Base-by-base conservation (phyloP, 768 basidiomycete genomes). In the Stropharia rugosoannulata region DNA sequence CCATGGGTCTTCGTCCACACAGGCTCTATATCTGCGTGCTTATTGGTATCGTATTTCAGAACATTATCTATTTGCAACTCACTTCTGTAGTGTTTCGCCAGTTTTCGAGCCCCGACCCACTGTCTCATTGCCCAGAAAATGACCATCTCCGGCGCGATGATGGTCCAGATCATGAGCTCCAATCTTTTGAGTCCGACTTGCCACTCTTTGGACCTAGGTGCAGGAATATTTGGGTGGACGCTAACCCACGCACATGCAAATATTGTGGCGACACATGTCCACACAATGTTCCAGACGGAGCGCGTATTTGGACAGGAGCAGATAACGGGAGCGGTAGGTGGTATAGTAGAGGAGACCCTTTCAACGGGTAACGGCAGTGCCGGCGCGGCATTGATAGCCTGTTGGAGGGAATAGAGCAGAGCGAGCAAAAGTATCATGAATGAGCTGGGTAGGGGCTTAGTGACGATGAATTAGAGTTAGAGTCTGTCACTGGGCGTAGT, bases 81-180 rank as follows among this genome's bases (percentile, higher is more conserved):
- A 46, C 45, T 11, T 29, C 7, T 29, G n/a, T 32, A 46, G 15
- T 27, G 45, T 25, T 39, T 37, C 9, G 38, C 49, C 38, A 50
- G 22, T 8, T 40, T 38, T 19, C 49, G 37, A 11, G 49, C 37
- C 12, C 37, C 49, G n/a, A 50, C 22, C 36, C 38, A 50, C 22
- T 50, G 49, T 35, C 38, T 50, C 4, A 40, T 40, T 4, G 49
- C 49, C 16, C 36, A 40, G 15, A 50, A 50, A 19, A 50, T 50
- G 4, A 50, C 40, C 36, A 50, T 40, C 37, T 50, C 37, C 7
- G 49, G 49, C 5, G 49, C 37, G 18, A 50, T 50, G 16, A 40
- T 50, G 12, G 49, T 50, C 49, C 49, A 50, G 10, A 50, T 15
- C 49, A 50, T 50, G 10, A 50, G 19, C 37, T 50, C 49, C 6